phyloP scores from a whole-genome alignment of 352 stramenopile genomes.

The Ochromonadaceae sp. region DNA sequence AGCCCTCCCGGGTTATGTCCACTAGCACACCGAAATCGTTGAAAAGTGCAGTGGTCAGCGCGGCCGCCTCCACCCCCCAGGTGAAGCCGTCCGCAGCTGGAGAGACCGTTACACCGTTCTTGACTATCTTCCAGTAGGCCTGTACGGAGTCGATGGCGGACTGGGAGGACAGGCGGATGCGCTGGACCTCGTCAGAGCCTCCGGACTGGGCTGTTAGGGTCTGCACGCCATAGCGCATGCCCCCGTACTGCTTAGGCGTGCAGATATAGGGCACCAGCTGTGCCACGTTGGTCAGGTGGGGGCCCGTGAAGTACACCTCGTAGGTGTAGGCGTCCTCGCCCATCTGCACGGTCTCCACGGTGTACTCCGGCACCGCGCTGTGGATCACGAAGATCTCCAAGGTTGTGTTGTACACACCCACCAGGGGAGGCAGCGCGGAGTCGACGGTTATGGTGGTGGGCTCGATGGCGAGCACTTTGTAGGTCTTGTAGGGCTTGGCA shows the following conservation, averaged over 20 bases:
- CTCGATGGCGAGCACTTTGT: slow-evolving; percentile 26
- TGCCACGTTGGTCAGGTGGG: slow-evolving; percentile 39
- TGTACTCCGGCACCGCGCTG: slow-evolving; percentile 35
- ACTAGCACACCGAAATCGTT: not conserved
- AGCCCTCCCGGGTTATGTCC: not conserved
- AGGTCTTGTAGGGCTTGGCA: slow-evolving; percentile 31
- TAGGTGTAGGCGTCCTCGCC: slow-evolving; percentile 45
- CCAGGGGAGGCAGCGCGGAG: not conserved
- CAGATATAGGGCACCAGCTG: slow-evolving; percentile 36
- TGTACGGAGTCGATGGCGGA: not conserved
- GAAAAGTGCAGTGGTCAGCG: not conserved
- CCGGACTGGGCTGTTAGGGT: slow-evolving; percentile 29
- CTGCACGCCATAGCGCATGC: slow-evolving; percentile 35
- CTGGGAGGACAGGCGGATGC: not conserved
- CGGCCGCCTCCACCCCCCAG: not conserved
- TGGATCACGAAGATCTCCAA: slow-evolving; percentile 29
- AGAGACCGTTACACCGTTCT: not conserved
- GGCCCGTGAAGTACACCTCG: slow-evolving; percentile 45
- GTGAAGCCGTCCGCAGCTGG: not conserved
- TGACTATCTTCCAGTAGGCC: slow-evolving; percentile 6
- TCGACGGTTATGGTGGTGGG: slow-evolving; percentile 6
- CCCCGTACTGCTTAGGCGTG: slow-evolving; percentile 28
- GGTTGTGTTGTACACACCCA: not conserved
- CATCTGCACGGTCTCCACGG: slow-evolving; percentile 31
- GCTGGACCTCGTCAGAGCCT: not conserved